Conservation (phyloP, 139 green algal species). For the Auxenochlorella pyrenoidosa region DNA sequence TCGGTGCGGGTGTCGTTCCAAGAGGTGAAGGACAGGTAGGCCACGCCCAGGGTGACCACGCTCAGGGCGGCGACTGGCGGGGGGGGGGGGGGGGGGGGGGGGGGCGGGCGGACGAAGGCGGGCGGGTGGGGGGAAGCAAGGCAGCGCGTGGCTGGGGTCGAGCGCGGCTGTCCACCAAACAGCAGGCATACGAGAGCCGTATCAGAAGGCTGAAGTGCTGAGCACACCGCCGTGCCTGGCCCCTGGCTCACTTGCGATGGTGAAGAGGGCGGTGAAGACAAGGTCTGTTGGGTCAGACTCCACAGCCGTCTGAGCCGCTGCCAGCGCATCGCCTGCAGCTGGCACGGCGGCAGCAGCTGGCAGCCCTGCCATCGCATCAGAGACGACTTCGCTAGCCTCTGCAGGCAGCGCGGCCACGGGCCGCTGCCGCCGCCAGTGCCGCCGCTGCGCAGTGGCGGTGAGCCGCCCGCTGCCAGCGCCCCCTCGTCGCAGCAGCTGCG, state of each 20-base stretch:
- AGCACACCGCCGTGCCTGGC: background rate
- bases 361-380: background rate
- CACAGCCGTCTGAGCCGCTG: background rate
- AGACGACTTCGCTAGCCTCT: background rate
- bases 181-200: background rate
- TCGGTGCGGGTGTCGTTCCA: slow-evolving; percentile 49
- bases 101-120: background rate
- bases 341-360: background rate
- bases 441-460: background rate
- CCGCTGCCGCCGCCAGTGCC: background rate
- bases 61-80: slow-evolving; percentile 40
- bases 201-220: background rate
- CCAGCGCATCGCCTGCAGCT: background rate
- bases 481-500: background rate
- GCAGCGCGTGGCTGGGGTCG: background rate
- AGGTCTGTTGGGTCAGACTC: slow-evolving; percentile 5
- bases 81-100: too few species aligned
- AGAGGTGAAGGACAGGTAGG: slow-evolving; percentile 46
- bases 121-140: background rate
- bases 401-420: background rate
- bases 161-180: background rate
- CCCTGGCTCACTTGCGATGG: background rate
- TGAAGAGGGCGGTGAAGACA: slow-evolving; percentile 50
- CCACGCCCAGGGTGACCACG: slow-evolving; percentile 53
- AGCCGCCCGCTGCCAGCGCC: background rate